phyloP scores from a whole-genome alignment of 352 stramenopile genomes.

The Aphanomyces cochlioides region DNA sequence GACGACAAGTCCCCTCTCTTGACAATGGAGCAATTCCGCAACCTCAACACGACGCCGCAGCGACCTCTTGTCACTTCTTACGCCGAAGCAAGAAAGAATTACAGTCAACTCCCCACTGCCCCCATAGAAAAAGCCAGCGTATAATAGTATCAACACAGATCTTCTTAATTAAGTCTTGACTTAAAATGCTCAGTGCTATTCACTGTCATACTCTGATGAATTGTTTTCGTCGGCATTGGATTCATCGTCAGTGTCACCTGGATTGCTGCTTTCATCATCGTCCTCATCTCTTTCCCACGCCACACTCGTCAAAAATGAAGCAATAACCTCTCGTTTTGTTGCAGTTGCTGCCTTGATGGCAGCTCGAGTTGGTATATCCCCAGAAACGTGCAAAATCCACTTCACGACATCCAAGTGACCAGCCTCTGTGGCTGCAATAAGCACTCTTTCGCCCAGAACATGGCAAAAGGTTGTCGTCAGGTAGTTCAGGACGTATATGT shows the following conservation, averaged over 20 bases:
- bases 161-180: neutral
- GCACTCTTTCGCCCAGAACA: neutral
- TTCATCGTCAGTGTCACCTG: neutral
- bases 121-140: neutral
- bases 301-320: neutral
- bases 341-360: neutral
- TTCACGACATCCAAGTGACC: slow-evolving; percentile 21
- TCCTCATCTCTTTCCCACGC: neutral
- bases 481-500: neutral
- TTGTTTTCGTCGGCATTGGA: neutral
- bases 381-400: neutral
- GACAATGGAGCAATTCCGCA: slow-evolving; percentile 33
- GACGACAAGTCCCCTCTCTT: slow-evolving; percentile 66
- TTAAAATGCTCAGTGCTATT: neutral
- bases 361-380: neutral
- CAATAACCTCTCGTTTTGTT: neutral
- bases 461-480: neutral
- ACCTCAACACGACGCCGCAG: slow-evolving; percentile 32
- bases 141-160: neutral
- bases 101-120: slow-evolving; percentile 39
- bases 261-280: neutral
- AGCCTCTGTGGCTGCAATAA: neutral
- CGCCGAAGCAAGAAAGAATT: slow-evolving; percentile 52
- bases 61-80: slow-evolving; percentile 44
- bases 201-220: neutral